These are phyloP conservation scores for Monosporozyma yasuniensis DNA, from an alignment of 805 yeast species.

Conservation along the genomic window DNA sequence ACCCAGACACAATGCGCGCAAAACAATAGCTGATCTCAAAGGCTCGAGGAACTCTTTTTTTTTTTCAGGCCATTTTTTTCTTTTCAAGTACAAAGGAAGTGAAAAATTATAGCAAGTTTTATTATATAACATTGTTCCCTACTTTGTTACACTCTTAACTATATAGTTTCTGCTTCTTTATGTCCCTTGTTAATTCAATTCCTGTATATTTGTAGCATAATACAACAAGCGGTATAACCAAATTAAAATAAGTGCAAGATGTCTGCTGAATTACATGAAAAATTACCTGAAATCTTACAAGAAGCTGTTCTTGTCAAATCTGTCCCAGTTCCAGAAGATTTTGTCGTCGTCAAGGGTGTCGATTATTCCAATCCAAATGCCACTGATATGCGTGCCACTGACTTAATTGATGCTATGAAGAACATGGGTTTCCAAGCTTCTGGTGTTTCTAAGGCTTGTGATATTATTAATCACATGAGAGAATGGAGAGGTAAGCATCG, in stretches of 20 bases:
- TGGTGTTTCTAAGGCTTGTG: slow-evolving; percentile 78
- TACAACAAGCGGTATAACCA: background rate
- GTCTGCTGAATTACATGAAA: slow-evolving; percentile 21
- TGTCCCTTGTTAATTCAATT: background rate
- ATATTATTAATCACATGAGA: slow-evolving; percentile 88
- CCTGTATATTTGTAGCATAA: background rate
- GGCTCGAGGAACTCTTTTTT: background rate
- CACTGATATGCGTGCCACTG: slow-evolving; percentile 68
- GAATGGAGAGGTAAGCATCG: slow-evolving; percentile 80
- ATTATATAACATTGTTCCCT: background rate
- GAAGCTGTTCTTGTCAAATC: slow-evolving; percentile 89
- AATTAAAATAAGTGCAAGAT: background rate
- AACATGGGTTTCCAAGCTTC: slow-evolving; percentile 97
- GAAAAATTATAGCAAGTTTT: background rate
- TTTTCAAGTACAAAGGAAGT: background rate
- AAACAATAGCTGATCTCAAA: background rate
- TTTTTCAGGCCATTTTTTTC: background rate
- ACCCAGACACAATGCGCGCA: background rate
- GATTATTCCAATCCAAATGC: slow-evolving; percentile 79
- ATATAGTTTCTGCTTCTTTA: background rate
- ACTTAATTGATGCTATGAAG: slow-evolving; percentile 73
- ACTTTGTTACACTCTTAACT: background rate
- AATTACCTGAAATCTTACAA: slow-evolving; percentile 63
- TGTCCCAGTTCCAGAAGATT: slow-evolving; percentile 74
- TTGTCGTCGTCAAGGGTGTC: slow-evolving; percentile 74